Conservation (phyloP, 805 yeast genomes). For the Maudiozyma barnettii region DNA sequence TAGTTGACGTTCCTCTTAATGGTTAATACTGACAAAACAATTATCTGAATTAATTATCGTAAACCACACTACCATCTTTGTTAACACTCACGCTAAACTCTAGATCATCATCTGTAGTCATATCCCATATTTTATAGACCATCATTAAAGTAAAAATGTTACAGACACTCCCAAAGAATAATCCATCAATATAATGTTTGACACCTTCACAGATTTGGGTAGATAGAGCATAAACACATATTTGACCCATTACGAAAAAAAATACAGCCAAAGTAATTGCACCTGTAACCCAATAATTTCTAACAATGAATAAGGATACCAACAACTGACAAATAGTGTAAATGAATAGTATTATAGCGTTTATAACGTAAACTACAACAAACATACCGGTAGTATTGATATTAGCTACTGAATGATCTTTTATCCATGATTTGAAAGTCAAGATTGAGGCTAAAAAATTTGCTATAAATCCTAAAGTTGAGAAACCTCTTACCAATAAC, state of each 20-base stretch:
- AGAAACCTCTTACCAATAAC: slow-evolving; percentile 41
- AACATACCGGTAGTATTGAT: slow-evolving; percentile 59
- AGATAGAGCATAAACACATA: slow-evolving; percentile 63
- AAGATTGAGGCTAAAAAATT: slow-evolving; percentile 59
- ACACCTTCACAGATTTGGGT: slow-evolving; percentile 54
- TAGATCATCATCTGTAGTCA: slow-evolving; percentile 87
- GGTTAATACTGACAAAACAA: background rate
- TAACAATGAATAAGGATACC: slow-evolving; percentile 56
- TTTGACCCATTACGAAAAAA: slow-evolving; percentile 76
- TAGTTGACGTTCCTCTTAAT: too few species aligned
- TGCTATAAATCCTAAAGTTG: slow-evolving; percentile 50
- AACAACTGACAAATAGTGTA: slow-evolving; percentile 62
- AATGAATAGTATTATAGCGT: slow-evolving; percentile 52
- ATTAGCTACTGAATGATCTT: slow-evolving; percentile 35
- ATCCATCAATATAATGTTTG: slow-evolving; percentile 84
- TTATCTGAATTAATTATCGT: slow-evolving; percentile 5
- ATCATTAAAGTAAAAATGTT: slow-evolving; percentile 82
- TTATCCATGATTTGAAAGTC: slow-evolving; percentile 63
- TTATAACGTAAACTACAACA: slow-evolving; percentile 58
- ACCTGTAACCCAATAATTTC: slow-evolving; percentile 83
- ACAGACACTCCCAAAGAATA: slow-evolving; percentile 74
- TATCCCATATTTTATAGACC: slow-evolving; percentile 95
- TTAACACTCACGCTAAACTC: slow-evolving; percentile 70
- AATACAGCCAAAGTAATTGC: slow-evolving; percentile 62
- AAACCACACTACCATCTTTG: slow-evolving; percentile 32